These are phyloP conservation scores for Pezicula radicicola DNA, from an alignment of 2,329 filamentous ascomycete species.

Conservation along the genomic window DNA sequence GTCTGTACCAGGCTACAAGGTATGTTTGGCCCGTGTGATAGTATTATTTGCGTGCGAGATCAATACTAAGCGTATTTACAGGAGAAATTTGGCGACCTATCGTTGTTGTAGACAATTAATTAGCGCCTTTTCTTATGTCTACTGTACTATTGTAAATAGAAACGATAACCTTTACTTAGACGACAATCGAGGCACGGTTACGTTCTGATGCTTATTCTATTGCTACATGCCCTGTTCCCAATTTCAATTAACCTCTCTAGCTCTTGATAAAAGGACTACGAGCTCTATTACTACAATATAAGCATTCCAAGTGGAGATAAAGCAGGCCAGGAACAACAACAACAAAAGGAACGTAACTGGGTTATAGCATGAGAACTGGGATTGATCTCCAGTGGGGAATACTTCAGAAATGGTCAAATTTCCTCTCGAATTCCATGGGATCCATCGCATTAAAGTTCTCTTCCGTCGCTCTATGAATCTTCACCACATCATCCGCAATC, in stretches of 20 bases:
- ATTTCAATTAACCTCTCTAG: too few species aligned
- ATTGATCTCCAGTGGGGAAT: too few species aligned
- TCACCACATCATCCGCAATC: not conserved
- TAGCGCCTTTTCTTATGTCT: conserved; percentile 42
- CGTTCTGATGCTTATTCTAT: conserved; percentile 4
- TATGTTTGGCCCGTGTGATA: conserved; percentile 40
- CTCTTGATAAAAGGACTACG: not conserved
- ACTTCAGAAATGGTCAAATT: not conserved
- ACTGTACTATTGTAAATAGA: conserved; percentile 71
- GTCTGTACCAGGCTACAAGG: conserved; percentile 98
- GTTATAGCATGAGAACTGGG: too few species aligned
- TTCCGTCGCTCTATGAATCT: not conserved
- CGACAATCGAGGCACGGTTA: conserved; percentile 17
- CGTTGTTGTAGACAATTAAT: conserved; percentile 69
- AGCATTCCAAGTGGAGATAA: too few species aligned
- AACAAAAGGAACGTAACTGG: too few species aligned
- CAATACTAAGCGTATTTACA: conserved; percentile 50
- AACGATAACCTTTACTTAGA: conserved; percentile 10
- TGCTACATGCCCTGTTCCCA: not conserved
- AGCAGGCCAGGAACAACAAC: too few species aligned
- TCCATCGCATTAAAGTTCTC: not conserved
- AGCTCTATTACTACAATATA: not conserved
- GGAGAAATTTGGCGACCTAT: conserved; percentile 99
- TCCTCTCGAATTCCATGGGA: not conserved
- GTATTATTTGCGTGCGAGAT: not conserved